phyloP scores from a whole-genome alignment of 257 asterid species.

The Capsicum chinense region DNA sequence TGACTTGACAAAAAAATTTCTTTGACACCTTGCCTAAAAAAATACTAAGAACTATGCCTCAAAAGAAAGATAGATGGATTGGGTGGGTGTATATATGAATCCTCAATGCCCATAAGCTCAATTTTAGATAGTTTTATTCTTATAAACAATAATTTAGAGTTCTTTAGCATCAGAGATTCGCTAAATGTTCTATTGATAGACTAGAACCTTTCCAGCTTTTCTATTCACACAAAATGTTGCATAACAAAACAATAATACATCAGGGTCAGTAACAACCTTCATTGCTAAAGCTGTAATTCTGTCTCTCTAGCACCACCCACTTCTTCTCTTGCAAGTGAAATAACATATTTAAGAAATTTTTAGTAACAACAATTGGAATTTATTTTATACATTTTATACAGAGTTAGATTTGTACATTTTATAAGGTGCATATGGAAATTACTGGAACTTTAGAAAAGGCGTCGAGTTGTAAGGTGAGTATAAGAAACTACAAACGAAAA shows the following conservation, averaged over 20 bases:
- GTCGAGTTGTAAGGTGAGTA: background rate
- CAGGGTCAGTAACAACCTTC: conserved; percentile 60
- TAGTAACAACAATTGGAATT: conserved; percentile 6
- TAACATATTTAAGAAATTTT: conserved; percentile 35
- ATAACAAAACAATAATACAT: conserved; percentile 10
- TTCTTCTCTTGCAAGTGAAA: conserved; percentile 85
- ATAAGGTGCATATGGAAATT: background rate
- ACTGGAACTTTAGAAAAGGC: background rate
- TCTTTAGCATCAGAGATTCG: background rate
- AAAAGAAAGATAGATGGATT: background rate
- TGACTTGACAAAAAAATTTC: background rate
- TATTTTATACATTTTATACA: no score
- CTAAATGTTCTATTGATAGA: background rate
- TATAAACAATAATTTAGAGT: conserved; percentile 3
- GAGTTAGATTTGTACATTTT: background rate
- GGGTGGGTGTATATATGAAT: background rate
- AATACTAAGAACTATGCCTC: background rate
- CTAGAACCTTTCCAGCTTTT: conserved; percentile 22
- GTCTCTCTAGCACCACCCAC: conserved; percentile 99
- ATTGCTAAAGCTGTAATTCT: conserved; percentile 94
- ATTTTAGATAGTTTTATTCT: background rate
- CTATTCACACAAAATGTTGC: background rate
- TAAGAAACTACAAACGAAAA: no score
- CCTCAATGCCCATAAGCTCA: background rate
- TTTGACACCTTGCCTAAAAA: background rate